These are phyloP conservation scores for Apiospora phragmitis DNA, from an alignment of 2,329 filamentous ascomycete genomes.

Conservation along the genomic window DNA sequence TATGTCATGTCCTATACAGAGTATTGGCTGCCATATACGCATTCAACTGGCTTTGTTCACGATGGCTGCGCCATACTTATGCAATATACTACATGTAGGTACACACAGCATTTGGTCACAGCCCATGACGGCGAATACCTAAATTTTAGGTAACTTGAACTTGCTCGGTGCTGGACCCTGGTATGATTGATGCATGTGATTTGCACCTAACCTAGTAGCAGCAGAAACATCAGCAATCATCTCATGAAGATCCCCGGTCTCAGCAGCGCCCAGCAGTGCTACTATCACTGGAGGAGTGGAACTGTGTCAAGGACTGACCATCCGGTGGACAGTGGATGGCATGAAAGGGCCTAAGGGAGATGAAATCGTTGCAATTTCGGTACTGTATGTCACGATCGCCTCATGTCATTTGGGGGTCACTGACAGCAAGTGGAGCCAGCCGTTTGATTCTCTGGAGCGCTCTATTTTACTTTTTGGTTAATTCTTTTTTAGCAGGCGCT, in stretches of 20 bases:
- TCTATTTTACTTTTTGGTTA: background rate
- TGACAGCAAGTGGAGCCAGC: background rate
- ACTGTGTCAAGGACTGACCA: background rate
- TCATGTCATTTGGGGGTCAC: conserved; percentile 5
- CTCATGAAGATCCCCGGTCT: background rate
- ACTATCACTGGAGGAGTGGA: background rate
- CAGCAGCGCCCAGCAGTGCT: background rate
- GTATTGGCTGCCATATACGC: background rate
- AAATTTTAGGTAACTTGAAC: background rate
- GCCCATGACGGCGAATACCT: too few relatives aligned
- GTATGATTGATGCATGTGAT: background rate
- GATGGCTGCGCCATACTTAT: background rate
- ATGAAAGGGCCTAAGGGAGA: background rate
- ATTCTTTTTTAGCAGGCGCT: background rate
- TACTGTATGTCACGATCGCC: conserved; percentile 9
- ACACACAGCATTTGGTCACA: too few relatives aligned
- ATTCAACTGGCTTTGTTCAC: background rate
- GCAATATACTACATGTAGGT: too few relatives aligned
- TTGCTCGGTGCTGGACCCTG: background rate
- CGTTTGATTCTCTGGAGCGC: background rate
- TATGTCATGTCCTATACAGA: background rate
- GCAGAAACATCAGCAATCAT: background rate
- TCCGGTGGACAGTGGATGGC: background rate
- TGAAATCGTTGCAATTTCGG: conserved; percentile 8
- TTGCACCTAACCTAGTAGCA: background rate